phyloP scores from a whole-genome alignment of 2,329 filamentous ascomycete species.

The Aureobasidium mangrovei region DNA sequence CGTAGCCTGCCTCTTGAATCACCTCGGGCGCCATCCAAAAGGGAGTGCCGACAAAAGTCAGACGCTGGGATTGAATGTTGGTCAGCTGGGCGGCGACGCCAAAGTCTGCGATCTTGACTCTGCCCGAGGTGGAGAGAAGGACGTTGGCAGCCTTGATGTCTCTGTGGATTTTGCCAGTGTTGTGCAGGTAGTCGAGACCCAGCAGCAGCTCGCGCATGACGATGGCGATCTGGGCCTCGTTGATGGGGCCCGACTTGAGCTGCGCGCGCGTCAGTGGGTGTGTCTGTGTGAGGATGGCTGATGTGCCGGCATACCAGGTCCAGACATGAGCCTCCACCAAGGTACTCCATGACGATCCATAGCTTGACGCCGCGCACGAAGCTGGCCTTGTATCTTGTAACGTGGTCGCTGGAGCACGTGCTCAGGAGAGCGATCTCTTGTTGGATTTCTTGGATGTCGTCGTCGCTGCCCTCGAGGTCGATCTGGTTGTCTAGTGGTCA shows the following conservation, averaged over 20 bases:
- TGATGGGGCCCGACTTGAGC: constrained; percentile 85
- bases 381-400: constrained; percentile 93
- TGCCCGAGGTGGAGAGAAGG: constrained; percentile 79
- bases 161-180: constrained; percentile 89
- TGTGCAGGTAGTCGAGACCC: constrained; percentile 87
- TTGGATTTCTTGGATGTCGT: constrained; percentile 97
- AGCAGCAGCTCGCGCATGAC: constrained; percentile 84
- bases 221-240: constrained; percentile 85
- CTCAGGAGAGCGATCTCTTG: constrained; percentile 93
- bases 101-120: constrained; percentile 94
- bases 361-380: constrained; percentile 94
- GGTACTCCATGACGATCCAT: constrained; percentile 99
- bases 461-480: constrained; percentile 95
- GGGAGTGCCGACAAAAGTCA: constrained; percentile 95
- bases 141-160: constrained; percentile 97
- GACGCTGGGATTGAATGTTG: constrained; percentile 93
- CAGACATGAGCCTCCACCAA: constrained; percentile 89
- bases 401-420: constrained; percentile 86
- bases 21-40: constrained; percentile 98
- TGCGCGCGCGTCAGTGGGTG: constrained; percentile 32
- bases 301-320: constrained; percentile 58
- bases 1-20: constrained; percentile 75
- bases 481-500: constrained; percentile 52
- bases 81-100: constrained; percentile 93
- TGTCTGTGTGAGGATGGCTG: constrained; percentile 15